phyloP scores from a whole-genome alignment of 768 basidiomycete genomes.

The Xanthoconium stramineum region DNA sequence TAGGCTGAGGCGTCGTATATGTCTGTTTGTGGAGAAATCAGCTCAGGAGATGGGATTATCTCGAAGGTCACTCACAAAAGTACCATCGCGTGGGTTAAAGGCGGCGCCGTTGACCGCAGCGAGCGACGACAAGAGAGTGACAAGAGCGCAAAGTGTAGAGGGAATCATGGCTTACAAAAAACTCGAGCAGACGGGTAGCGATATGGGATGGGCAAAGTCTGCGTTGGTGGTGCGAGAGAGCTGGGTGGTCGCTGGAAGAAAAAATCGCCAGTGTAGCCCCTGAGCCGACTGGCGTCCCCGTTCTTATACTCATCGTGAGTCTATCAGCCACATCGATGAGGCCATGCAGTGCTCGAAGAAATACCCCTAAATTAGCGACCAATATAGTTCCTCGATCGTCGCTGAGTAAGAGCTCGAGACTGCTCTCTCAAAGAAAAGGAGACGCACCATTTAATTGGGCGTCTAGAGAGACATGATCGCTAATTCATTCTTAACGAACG shows the following conservation, averaged over 20 bases:
- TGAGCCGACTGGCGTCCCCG: not conserved
- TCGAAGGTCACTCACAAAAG: slow-evolving; percentile 7
- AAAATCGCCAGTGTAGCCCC: not conserved
- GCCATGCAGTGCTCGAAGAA: not conserved
- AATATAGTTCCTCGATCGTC: not conserved
- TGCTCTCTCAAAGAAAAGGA: not conserved
- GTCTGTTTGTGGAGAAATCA: not conserved
- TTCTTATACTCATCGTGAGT: slow-evolving; percentile 12
- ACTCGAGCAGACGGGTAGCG: not conserved
- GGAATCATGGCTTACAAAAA: not conserved
- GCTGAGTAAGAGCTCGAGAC: not conserved
- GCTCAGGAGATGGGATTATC: not conserved
- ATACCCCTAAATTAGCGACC: too few relatives aligned
- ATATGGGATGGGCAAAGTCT: not conserved
- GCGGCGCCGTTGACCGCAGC: slow-evolving; percentile 14
- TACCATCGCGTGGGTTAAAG: slow-evolving; percentile 14
- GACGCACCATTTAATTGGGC: not conserved
- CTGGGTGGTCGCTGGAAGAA: not conserved
- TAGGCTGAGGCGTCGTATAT: slow-evolving; percentile 11
- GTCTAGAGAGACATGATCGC: not conserved
- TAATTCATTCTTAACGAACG: not conserved
- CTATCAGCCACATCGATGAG: slow-evolving; percentile 8
- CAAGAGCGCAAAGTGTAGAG: slow-evolving; percentile 7
- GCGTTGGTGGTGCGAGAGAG: too few relatives aligned
- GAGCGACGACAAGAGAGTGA: slow-evolving; percentile 8